A percentile compares a stretch with the other conserved stretches of the same genome.
phyloP scores from a whole-genome alignment of 768 basidiomycete genomes.

The Trametes cingulata region DNA sequence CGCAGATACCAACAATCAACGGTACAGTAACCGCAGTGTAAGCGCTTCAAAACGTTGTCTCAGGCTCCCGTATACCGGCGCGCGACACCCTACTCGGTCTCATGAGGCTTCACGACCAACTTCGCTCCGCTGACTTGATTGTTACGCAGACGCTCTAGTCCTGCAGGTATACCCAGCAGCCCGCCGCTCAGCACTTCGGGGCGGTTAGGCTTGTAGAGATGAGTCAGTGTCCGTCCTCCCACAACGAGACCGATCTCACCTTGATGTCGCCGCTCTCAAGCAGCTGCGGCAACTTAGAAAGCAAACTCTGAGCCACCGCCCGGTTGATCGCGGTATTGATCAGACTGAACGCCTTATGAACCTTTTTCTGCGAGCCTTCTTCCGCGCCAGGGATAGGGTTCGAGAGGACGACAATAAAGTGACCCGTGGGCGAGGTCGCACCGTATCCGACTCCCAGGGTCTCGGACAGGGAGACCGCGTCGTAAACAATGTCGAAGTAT shows the following conservation, averaged over 20 bases:
- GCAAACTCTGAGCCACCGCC: slow-evolving; percentile 6
- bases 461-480: slow-evolving; percentile 23
- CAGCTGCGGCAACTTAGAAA: slow-evolving; percentile 12
- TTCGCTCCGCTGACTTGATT: slow-evolving; percentile 29
- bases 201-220: slow-evolving; percentile 25
- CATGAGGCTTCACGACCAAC: slow-evolving; percentile 27
- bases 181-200: slow-evolving; percentile 30
- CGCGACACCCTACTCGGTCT: slow-evolving; percentile 27
- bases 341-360: neutral
- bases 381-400: neutral
- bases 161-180: slow-evolving; percentile 24
- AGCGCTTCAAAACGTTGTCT: too few relatives aligned
- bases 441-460: slow-evolving; percentile 25
- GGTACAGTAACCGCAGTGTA: too few relatives aligned
- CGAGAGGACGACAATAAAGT: slow-evolving; percentile 19
- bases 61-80: too few relatives aligned
- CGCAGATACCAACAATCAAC: too few relatives aligned
- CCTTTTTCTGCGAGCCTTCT: slow-evolving; percentile 4
- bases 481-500: slow-evolving; percentile 26
- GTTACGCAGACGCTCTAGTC: slow-evolving; percentile 23
- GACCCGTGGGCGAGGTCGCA: slow-evolving; percentile 26
- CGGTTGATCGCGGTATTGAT: slow-evolving; percentile 4
- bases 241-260: slow-evolving; percentile 7
- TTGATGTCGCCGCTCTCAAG: slow-evolving; percentile 21
- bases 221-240: neutral